Evolutionary conservation across 306 rosid genomes (phyloP).

Genomic region (Trifolium dubium): DNA sequence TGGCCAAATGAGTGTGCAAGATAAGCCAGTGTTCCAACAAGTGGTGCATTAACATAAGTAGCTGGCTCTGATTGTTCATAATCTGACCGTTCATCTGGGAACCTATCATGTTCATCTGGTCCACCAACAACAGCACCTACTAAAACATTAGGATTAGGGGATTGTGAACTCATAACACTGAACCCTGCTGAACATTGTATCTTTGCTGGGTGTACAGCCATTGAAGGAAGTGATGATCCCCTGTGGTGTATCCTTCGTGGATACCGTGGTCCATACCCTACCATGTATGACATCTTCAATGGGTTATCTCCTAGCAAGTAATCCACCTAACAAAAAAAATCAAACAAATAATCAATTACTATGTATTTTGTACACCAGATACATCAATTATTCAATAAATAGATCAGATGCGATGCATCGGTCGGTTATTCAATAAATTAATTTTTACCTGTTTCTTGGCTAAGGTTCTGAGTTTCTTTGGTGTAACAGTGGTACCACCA

Average conservation of each 20-base stretch:
- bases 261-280: constrained; percentile 88
- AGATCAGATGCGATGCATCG: no score
- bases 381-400: no score
- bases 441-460: constrained; percentile 82
- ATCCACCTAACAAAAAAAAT: constrained; percentile 61
- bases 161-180: constrained; percentile 59
- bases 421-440: no score
- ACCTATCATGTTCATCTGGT: constrained; percentile 72
- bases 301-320: constrained; percentile 94
- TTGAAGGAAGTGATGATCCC: constrained; percentile 85
- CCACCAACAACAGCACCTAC: constrained; percentile 91
- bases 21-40: constrained; percentile 74
- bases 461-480: constrained; percentile 62
- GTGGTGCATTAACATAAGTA: constrained; percentile 86
- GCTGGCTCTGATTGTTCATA: constrained; percentile 90
- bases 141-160: constrained; percentile 77
- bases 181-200: constrained; percentile 87
- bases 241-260: constrained; percentile 96
- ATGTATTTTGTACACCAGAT: no score
- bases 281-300: constrained; percentile 90
- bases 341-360: no score
- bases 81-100: constrained; percentile 82
- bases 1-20: constrained; percentile 79
- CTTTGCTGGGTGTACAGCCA: constrained; percentile 68
- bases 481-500: constrained; percentile 70